Evolutionary conservation across 257 asterid genomes (phyloP).

Genomic region (Solanum clarkiae): DNA sequence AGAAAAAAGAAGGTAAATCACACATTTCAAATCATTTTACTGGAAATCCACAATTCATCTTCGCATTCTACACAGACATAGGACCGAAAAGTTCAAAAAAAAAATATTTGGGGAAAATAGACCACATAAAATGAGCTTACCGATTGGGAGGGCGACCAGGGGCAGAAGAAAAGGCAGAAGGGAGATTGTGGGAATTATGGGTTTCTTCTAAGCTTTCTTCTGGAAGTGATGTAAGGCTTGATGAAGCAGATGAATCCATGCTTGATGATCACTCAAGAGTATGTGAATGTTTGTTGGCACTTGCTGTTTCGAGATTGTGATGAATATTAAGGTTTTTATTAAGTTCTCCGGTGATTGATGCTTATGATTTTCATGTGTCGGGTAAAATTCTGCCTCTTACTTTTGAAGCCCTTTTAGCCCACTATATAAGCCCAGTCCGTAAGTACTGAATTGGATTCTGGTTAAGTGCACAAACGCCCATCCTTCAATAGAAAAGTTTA

Average conservation of each 20-base stretch:
- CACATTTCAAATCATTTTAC: neutral
- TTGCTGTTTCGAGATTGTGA: neutral
- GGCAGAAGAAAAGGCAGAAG: constrained; percentile 55
- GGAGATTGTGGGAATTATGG: constrained; percentile 8
- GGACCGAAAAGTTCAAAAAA: neutral
- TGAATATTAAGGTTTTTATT: neutral
- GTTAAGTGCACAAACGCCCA: neutral
- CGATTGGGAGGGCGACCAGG: constrained; percentile 65
- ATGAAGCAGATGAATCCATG: constrained; percentile 9
- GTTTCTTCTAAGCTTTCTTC: constrained; percentile 41
- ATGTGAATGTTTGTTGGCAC: neutral
- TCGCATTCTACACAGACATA: neutral
- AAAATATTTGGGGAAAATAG: neutral
- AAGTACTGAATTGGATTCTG: neutral
- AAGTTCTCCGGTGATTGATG: neutral
- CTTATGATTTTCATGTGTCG: neutral
- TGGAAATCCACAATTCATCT: neutral
- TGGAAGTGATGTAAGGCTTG: constrained; percentile 49
- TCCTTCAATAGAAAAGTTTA: too few relatives aligned
- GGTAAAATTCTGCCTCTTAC: neutral
- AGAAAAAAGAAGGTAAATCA: neutral
- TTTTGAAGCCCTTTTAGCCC: too few relatives aligned
- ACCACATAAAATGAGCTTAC: constrained; percentile 21
- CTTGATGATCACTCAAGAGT: neutral
- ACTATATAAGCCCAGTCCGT: neutral